Evolutionary conservation across 2,329 filamentous ascomycete species (phyloP), one percentile per base, ranked within the genome.

Genomic region (Aspergillus vadensis): DNA sequence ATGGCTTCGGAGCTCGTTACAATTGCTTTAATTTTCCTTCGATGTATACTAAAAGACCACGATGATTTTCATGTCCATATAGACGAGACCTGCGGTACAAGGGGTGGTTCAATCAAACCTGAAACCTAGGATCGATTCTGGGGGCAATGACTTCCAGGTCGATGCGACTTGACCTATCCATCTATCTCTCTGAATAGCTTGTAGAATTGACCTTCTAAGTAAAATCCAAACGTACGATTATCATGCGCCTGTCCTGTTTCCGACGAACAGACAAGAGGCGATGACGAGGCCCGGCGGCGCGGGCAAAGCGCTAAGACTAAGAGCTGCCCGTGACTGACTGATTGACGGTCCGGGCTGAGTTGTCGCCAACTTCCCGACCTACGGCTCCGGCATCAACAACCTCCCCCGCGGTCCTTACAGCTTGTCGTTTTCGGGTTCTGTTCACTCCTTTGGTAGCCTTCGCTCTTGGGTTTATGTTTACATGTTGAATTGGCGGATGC

Each of bases 51-150:
- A 27, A 60, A 61, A 58, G 58, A 62, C 59, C 49, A 67, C 66
- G 66, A 67, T 50, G 60, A 67, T 30, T 43, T 44, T 63, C 52
- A 69, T 66, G 67, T 67, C 64, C 57, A 61, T 67, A 67, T 50
- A 62, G 41, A 54, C 32, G 57, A 53, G 57, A 54, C 17, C 39
- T 55, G 23, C n/a, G 44, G 52, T 38, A 25, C 21, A 53, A 54
- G 47, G 49, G 57, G 36, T 30, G 4, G 25, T 36, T n/a, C 39
- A n/a, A 50, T 25, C 38, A 47, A 19, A 21, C 9, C 15, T 17
- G 21, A 44, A 44, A 36, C 32, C 32, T 36, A 14, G 32, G 32
- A 5, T 36, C 32, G 32, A 36, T 36, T 6, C 4, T 9, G 14
- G 19, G 41, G 19, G 19, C 19, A 23, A 44, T 21, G 17, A 10